Percentiles rank a stretch among this genome's conserved stretches.
phyloP scores from a whole-genome alignment of 495 filamentous ascomycete genomes.

The Lasiosphaeris hirsuta region DNA sequence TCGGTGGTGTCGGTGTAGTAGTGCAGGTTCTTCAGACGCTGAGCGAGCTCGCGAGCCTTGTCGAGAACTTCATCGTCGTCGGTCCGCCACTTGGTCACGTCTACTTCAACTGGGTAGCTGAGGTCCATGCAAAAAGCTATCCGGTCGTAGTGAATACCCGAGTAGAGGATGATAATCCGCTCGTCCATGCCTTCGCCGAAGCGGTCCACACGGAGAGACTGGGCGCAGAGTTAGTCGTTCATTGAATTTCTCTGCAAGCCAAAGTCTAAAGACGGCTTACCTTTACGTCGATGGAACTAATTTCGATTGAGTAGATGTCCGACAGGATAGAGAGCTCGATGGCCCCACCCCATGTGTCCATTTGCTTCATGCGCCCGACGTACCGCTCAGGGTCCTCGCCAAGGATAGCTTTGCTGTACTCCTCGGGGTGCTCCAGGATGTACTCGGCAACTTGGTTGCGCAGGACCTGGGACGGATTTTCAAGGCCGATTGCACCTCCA shows the following conservation, averaged over 20 bases:
- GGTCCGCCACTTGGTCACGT: constrained; percentile 73
- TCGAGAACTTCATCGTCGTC: constrained; percentile 63
- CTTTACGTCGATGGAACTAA: constrained; percentile 73
- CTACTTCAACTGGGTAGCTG: constrained; percentile 62
- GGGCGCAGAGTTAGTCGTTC: background rate
- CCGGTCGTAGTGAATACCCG: constrained; percentile 94
- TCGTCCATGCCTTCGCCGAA: constrained; percentile 74
- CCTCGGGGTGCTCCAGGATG: constrained; percentile 68
- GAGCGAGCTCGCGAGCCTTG: constrained; percentile 67
- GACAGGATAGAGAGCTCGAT: constrained; percentile 87
- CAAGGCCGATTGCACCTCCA: constrained; percentile 60
- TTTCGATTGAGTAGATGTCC: constrained; percentile 82
- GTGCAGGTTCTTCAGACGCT: constrained; percentile 61
- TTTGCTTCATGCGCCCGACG: constrained; percentile 77
- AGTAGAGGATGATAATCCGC: constrained; percentile 84
- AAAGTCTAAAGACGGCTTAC: constrained; percentile 12
- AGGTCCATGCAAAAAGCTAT: constrained; percentile 69
- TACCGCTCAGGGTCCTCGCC: constrained; percentile 73
- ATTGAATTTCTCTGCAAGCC: background rate
- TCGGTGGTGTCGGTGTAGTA: constrained; percentile 89
- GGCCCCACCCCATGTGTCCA: constrained; percentile 84
- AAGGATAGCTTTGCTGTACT: constrained; percentile 72
- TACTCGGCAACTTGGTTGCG: constrained; percentile 77
- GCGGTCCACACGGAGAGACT: constrained; percentile 52
- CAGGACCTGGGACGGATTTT: constrained; percentile 49